Percentiles rank a stretch among this genome's conserved stretches.
These are phyloP conservation scores for Colletotrichum sojae DNA, from an alignment of 2,329 filamentous ascomycete genomes.

Conservation along the genomic window DNA sequence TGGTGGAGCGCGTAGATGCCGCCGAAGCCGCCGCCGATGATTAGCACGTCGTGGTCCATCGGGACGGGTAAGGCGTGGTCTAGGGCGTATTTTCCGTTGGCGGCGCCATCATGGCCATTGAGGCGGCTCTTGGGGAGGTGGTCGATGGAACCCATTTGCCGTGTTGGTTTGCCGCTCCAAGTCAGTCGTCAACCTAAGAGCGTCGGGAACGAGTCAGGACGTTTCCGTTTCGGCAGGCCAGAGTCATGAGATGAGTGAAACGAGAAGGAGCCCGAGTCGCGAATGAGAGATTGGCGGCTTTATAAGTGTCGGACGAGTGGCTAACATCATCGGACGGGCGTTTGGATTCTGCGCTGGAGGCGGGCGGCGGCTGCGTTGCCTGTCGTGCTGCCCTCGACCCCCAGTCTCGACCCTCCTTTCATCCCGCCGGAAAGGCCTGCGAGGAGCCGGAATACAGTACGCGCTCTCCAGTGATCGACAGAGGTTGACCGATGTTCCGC, in stretches of 20 bases:
- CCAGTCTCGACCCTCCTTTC: not conserved
- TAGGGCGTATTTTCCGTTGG: not conserved
- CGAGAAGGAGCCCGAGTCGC: conserved; percentile 1
- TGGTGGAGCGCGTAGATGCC: conserved; percentile 50
- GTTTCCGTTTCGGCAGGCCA: not conserved
- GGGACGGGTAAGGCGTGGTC: not conserved
- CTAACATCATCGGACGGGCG: not conserved
- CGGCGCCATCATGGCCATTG: not conserved
- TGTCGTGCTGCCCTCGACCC: not conserved
- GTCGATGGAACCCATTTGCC: conserved; percentile 19
- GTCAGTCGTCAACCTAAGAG: conserved; percentile 13
- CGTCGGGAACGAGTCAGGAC: not conserved
- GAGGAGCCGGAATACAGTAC: too few species aligned
- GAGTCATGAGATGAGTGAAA: conserved; percentile 13
- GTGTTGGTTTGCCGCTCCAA: not conserved
- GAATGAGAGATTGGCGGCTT: not conserved
- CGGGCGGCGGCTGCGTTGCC: not conserved
- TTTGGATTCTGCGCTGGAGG: conserved; percentile 10
- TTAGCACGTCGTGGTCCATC: conserved; percentile 43
- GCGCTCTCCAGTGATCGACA: too few species aligned
- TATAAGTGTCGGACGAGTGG: conserved; percentile 16
- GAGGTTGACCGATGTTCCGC: too few species aligned
- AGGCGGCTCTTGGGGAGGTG: conserved; percentile 1
- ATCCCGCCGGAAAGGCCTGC: too few species aligned
- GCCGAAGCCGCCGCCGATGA: conserved; percentile 47